Base-by-base conservation (phyloP, 2,329 filamentous ascomycete genomes). In the Venturia asperata region DNA sequence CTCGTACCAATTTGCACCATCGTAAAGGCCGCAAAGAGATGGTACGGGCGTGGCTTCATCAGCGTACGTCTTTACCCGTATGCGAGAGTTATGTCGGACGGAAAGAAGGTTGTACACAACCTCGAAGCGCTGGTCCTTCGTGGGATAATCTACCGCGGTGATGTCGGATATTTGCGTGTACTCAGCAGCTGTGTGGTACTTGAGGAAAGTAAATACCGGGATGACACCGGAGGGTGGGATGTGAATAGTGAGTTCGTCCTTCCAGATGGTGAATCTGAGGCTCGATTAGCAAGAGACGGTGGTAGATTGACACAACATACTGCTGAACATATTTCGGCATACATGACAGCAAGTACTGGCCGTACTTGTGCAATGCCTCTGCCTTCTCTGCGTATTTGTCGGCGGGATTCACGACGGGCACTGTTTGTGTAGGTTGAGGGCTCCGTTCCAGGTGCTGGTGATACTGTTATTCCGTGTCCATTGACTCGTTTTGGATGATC, bases 1-100 rank as follows among this genome's bases (percentile, higher is more conserved):
- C 82, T 99, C 94, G 76, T 95, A 97, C 94, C 94, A 99, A 79
- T 97, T 94, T 72, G 94, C 95, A 67, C 94, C 94, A 74, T 97
- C 92, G 76, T 89, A 99, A 56, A 99, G 83, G 68, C 84, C 80
- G 61, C 88, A 92, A 70, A 97, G 83, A 76, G 90, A 95, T 49
- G 94, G 94, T 0, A 99, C 91, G 1, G 94, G 92, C 5, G 91
- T 91, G 9, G 91, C 90, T 81, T 99, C 94, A 74, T 99, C 93
- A 72, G 93, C 92, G 76, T 99, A 99, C 61, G 94, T 99, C 87
- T 99, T 99, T 75, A 99, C 92, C 67, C 94, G 87, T 77, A 99
- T 94, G 70, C 94, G 90, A 64, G 92, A 89, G 81, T 99, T 99
- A 82, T 97, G 92, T 70, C 94, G 89, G 72, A 99, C 89, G 70